phyloP scores from a whole-genome alignment of 768 basidiomycete genomes.

The Bullera alba region DNA sequence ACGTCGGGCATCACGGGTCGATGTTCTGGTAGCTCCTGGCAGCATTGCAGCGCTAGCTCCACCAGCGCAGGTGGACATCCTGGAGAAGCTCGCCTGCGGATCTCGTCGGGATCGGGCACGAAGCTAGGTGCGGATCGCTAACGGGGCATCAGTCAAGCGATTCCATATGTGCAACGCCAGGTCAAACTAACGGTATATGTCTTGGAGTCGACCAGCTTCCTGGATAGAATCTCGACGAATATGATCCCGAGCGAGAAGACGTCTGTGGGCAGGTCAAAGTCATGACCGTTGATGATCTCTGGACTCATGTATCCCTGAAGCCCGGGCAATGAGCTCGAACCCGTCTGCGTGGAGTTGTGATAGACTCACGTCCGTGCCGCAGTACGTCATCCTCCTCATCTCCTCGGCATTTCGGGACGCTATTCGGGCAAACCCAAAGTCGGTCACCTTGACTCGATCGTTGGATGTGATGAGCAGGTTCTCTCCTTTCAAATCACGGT shows the following conservation, averaged over 20 bases:
- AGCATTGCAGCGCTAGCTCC: slow-evolving; percentile 70
- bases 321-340: neutral
- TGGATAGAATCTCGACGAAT: slow-evolving; percentile 81
- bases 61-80: slow-evolving; percentile 76
- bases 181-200: slow-evolving; percentile 44
- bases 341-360: too few relatives aligned
- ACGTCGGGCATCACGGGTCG: slow-evolving; percentile 74
- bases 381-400: slow-evolving; percentile 48
- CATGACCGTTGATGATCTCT: slow-evolving; percentile 81
- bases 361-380: slow-evolving; percentile 47
- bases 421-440: slow-evolving; percentile 95
- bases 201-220: slow-evolving; percentile 75
- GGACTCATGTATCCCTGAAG: slow-evolving; percentile 89
- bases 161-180: neutral
- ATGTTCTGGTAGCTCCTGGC: slow-evolving; percentile 56
- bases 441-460: slow-evolving; percentile 92
- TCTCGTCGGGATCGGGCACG: slow-evolving; percentile 67
- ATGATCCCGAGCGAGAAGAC: slow-evolving; percentile 72
- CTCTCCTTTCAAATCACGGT: slow-evolving; percentile 86
- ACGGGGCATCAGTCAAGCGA: too few relatives aligned
- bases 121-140: slow-evolving; percentile 71
- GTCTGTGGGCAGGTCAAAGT: slow-evolving; percentile 90
- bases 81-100: slow-evolving; percentile 58
- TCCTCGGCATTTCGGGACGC: slow-evolving; percentile 88
- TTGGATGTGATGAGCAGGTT: slow-evolving; percentile 93